Conservation (phyloP, 805 yeast genomes). For the Kluyveromyces lactis region DNA sequence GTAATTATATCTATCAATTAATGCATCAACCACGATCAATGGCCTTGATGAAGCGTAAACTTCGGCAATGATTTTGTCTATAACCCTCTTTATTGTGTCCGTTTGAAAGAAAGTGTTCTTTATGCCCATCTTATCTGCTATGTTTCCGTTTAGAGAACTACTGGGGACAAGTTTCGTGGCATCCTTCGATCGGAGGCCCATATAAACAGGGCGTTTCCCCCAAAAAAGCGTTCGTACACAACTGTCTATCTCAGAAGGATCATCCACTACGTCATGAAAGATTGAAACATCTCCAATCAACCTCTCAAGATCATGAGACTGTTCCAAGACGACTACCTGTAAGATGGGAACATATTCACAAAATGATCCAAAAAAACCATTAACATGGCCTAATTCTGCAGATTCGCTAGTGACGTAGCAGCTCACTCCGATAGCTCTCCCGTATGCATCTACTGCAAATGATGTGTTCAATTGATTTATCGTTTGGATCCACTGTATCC, state of each 20-base stretch:
- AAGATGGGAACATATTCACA: constrained; percentile 76
- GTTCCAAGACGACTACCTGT: constrained; percentile 79
- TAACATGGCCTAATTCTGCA: constrained; percentile 79
- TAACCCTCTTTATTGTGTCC: constrained; percentile 17
- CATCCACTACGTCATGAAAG: constrained; percentile 41
- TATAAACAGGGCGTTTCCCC: constrained; percentile 62
- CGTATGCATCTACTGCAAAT: constrained; percentile 86
- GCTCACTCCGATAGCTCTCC: constrained; percentile 39
- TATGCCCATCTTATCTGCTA: constrained; percentile 1
- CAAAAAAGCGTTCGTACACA: constrained; percentile 37
- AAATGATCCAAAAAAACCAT: constrained; percentile 76
- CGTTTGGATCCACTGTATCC: constrained; percentile 60
- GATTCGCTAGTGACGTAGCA: constrained; percentile 62
- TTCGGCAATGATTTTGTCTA: constrained; percentile 38
- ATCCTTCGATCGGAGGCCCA: constrained; percentile 44
- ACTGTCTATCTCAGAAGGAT: constrained; percentile 40
- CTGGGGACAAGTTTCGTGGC: neutral
- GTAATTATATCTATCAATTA: constrained; percentile 49
- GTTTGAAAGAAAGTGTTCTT: constrained; percentile 32
- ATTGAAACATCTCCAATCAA: constrained; percentile 39
- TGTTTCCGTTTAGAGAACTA: neutral
- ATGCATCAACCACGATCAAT: constrained; percentile 53
- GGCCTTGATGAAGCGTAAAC: constrained; percentile 46
- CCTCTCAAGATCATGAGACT: constrained; percentile 29
- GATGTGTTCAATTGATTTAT: constrained; percentile 89